These are phyloP conservation scores for Schizothecium vesticola DNA, from an alignment of 495 filamentous ascomycete genomes.

Conservation along the genomic window DNA sequence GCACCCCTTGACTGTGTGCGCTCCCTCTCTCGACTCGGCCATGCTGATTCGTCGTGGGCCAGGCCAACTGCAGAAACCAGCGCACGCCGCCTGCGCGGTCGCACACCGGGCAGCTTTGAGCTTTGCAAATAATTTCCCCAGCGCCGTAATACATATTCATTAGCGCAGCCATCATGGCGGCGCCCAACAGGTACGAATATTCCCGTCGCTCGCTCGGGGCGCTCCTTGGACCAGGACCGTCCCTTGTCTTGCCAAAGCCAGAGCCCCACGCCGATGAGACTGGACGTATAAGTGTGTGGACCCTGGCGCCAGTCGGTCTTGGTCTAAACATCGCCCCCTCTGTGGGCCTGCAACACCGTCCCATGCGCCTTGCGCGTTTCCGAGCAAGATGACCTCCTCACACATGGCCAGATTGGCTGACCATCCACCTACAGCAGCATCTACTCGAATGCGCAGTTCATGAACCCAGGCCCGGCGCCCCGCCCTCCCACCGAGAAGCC, in stretches of 20 bases:
- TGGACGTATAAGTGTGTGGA: background rate
- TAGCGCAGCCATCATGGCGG: slow-evolving; percentile 20
- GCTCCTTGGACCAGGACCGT: background rate
- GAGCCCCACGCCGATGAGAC: background rate
- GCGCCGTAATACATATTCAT: background rate
- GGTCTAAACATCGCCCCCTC: background rate
- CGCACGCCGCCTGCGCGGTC: background rate
- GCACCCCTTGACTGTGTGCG: background rate
- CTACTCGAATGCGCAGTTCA: slow-evolving; percentile 72
- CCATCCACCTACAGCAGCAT: slow-evolving; percentile 36
- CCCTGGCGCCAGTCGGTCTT: background rate
- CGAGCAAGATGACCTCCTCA: background rate
- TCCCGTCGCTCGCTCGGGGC: background rate
- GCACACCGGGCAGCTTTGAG: background rate
- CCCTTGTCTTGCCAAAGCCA: background rate
- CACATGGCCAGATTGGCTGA: background rate
- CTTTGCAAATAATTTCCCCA: background rate
- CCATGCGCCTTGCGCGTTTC: background rate
- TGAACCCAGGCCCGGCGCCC: slow-evolving; percentile 94
- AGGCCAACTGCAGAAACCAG: background rate
- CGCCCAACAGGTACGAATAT: slow-evolving; percentile 24
- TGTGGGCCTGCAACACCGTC: background rate
- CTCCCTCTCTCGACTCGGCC: background rate
- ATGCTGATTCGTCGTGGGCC: background rate
- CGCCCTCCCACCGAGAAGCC: slow-evolving; percentile 81